A percentile compares a stretch with the other conserved stretches of the same genome.
Evolutionary conservation across 2,329 filamentous ascomycete genomes (phyloP).

Genomic region (Cordyceps fumosorosea): DNA sequence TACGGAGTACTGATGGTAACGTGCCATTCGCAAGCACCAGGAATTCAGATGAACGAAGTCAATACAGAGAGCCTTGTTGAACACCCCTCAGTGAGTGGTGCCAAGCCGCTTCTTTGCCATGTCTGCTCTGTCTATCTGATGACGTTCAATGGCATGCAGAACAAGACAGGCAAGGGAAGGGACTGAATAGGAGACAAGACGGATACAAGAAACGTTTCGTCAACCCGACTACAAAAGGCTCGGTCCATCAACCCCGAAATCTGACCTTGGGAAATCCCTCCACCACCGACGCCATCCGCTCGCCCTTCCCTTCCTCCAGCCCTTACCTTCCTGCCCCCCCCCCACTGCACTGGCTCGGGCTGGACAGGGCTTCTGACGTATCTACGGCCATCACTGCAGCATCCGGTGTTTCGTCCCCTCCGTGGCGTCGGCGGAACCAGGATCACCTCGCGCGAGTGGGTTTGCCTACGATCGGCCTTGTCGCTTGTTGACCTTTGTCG

Average conservation of each 20-base stretch:
- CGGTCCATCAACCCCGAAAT: neutral
- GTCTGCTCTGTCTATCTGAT: no score
- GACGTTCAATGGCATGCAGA: no score
- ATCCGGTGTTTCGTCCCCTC: neutral
- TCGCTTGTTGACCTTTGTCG: neutral
- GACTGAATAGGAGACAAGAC: neutral
- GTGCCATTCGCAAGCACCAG: no score
- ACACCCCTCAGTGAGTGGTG: no score
- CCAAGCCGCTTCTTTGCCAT: no score
- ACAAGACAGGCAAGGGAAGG: no score
- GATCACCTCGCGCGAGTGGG: neutral
- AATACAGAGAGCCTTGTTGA: no score
- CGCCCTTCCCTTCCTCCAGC: no score
- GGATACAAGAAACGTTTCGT: neutral
- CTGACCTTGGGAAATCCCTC: neutral
- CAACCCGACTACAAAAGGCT: neutral
- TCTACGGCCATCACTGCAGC: neutral
- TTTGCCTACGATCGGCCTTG: neutral
- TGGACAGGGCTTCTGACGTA: neutral
- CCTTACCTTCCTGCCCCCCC: no score
- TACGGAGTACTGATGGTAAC: no score
- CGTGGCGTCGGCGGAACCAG: neutral
- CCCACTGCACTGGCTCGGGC: neutral
- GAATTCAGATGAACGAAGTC: neutral
- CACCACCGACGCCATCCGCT: neutral